Base-by-base conservation (phyloP, 257 asterid genomes). In the Scutellaria barbata region DNA sequence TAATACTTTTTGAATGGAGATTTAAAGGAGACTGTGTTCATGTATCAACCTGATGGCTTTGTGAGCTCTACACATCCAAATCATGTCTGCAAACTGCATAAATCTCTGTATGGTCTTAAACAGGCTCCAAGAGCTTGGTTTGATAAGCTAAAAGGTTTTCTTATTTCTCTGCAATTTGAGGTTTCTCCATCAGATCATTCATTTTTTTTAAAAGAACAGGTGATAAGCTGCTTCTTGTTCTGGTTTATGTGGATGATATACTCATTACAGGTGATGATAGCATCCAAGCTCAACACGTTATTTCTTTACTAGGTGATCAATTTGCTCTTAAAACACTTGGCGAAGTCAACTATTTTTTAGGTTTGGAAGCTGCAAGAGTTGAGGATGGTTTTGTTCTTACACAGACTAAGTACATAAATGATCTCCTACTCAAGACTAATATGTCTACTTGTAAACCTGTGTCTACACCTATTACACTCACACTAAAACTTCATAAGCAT, bases 281-380 rank as follows among this genome's bases (percentile, higher is more conserved):
- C 2, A 0, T 0, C 0, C 6, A 7, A 0, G n/a, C 18, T 16
- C 5, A 3, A 2, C 6, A 1, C 0, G 6, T 54, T 1, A 54
- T 54, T 18, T 0, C 0, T n/a, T 5, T 0, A 0, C 8, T 54
- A 51, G 0, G 5, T 16, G 2, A 18, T 0, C 5, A 7, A 3
- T 16, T 53, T 1, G 17, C 59, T 0, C 13, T 53, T 5, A 53
- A 53, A 3, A 12, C 17, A 1, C 35, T 53, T 7, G 59, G 59
- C 0, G 3, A 8, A 2, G 35, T 53, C 0, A 53, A 18, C 12
- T 53, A 53, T 18, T 53, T 53, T 3, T 13, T 53, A 0, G 59
- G 59, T 8, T 0, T 17, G 3, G 35, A 20, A 1, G n/a, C 37
- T 8, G 9, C 4, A 3, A 9, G 2, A 1, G 1, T 10, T 14